Evolutionary conservation across 805 yeast species (phyloP), one percentile per base, ranked within the genome.

Genomic region (Lipomyces kockii): DNA sequence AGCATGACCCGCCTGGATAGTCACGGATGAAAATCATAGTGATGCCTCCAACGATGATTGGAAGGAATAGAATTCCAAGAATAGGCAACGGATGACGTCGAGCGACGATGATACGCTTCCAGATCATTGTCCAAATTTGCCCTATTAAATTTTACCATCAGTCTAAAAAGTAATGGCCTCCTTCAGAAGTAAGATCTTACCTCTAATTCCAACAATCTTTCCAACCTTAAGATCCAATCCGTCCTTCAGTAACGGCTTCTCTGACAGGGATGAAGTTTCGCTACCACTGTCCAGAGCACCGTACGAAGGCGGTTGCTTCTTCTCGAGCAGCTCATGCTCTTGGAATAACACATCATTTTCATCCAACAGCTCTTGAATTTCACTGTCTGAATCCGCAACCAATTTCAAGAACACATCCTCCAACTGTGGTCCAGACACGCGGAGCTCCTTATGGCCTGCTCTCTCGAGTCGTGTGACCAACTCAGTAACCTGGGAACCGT

Each of bases 401-500:
- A 78, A 70, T 27, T 70, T 68, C 63, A 78, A 65, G 60, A 78
- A 78, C 25, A 77, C 80, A 56, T 72, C 77, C 64, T 78, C 80
- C 32, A 78, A 70, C 58, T 72, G 74, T 9, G 80, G 80, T 2
- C 78, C 78, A n/a, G 77, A 74, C n/a, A 78, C 75, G 27, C 77
- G 66, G 51, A 72, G 63, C 5, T 74, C 74, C 34, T 68, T 68
- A 11, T 61, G 62, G 5, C 72, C 74, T 5, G 70, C 63, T 17
- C 58, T 39, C 59, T 75, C 77, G 27, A 76, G 71, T 7, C 59
- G 59, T 8, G 69, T 56, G 20, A 75, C 73, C 3, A 66, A 61
- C 37, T 69, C 70, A 5, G 76, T 66, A 32, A 77, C 78, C 32
- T 75, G 74, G 3, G 62, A 43, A 4, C 78, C 73, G 8, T 68